Evolutionary conservation across 768 basidiomycete species (phyloP), one percentile per base, ranked within the genome.

Genomic region (Suillus variegatus): DNA sequence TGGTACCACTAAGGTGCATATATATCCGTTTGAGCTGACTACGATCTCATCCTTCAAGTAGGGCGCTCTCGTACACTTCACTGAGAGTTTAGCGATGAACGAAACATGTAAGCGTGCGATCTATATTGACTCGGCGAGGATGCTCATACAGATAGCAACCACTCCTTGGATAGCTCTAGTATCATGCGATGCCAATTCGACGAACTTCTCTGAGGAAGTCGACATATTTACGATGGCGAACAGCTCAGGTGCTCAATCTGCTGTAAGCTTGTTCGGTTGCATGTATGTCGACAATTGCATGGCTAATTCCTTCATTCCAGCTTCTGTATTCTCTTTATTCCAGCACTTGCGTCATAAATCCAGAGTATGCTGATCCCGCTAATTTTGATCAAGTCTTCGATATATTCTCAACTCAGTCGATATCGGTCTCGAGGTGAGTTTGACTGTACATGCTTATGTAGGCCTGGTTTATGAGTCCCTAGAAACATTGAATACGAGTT

Each of bases 101-200:
- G 74, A 77, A 38, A 84, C 81, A 51, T 84, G 87, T 79, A 77
- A 69, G 86, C 60, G 25, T 58, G 57, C 40, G 28, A 20, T 9
- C 22, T 41, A 3, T 41, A 10, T 25, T 1, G 18, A 25, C 40
- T 58, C 25, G 40, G 25, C 18, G 16, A 60, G 28, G 41, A n/a
- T 61, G 20, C 35, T 69, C 68, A 58, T 61, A 61, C 65, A 60
- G 44, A 70, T 47, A 35, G 69, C 73, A 85, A 81, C 79, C 6
- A 93, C 94, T 0, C 94, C 95, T 4, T 97, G 95, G 94, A 91
- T 97, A 70, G 95, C 95, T 14, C 83, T 95, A 68, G 85, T 97
- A 58, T 85, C 88, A 4, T 97, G 95, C 75, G 94, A 96, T 72
- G 72, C 74, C 64, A 95, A 95, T 74, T 83, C 88, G 20, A 92